A percentile compares a stretch with the other conserved stretches of the same genome.
Evolutionary conservation across 2,329 filamentous ascomycete genomes (phyloP).

Genomic region (Immersiporthe knoxdaviesiana): DNA sequence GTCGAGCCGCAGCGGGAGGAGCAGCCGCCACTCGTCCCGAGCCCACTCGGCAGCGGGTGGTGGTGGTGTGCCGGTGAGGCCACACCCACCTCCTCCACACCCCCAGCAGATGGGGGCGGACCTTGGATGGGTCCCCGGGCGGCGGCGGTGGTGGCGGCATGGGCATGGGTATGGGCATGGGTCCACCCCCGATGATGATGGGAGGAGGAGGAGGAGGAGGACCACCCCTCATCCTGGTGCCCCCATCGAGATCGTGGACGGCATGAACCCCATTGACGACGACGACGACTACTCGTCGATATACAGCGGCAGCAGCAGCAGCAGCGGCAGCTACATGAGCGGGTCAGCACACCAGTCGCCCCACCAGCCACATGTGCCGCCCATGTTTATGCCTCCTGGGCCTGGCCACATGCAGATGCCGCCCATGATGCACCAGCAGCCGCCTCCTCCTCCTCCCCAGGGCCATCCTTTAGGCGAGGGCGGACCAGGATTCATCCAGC

Average conservation of each 20-base stretch:
- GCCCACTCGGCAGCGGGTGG: conserved; percentile 14
- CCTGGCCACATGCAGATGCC: conserved; percentile 15
- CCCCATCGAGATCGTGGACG: conserved; percentile 9
- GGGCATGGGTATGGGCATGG: conserved; percentile 6
- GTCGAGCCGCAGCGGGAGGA: conserved; percentile 23
- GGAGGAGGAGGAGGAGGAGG: conserved; percentile 1
- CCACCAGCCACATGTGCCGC: background rate
- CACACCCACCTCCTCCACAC: conserved; percentile 14
- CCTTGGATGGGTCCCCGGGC: conserved; percentile 14
- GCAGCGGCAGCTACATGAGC: background rate
- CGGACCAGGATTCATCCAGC: conserved; percentile 11
- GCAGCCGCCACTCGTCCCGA: conserved; percentile 18
- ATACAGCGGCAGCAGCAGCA: background rate
- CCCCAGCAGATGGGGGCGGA: background rate
- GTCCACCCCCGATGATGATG: conserved; percentile 10
- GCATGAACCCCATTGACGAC: conserved; percentile 10
- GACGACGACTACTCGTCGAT: background rate
- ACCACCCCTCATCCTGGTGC: conserved; percentile 3
- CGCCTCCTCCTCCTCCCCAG: background rate
- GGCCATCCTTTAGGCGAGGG: background rate
- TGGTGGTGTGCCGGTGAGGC: conserved; percentile 25
- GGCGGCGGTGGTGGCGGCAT: conserved; percentile 4
- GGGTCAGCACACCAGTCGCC: background rate
- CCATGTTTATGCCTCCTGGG: conserved; percentile 3
- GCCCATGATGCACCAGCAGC: conserved; percentile 3